These are phyloP conservation scores for Umbilicus rupestris DNA, from an alignment of 164 flowering plant genomes.

Conservation along the genomic window DNA sequence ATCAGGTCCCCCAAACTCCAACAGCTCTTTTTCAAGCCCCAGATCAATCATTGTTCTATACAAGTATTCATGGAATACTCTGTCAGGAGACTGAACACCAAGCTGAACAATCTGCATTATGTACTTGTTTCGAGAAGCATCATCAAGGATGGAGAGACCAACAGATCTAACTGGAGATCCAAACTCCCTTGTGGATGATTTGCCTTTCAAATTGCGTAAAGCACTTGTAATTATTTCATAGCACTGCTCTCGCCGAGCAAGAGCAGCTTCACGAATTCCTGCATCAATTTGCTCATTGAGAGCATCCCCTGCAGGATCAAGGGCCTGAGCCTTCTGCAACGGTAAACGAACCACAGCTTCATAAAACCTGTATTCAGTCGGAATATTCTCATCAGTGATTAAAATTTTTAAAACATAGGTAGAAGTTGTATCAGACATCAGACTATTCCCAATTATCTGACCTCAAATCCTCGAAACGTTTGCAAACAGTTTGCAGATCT, in stretches of 20 bases:
- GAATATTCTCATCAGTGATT: background rate
- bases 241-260: conserved; percentile 70
- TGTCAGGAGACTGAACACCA: conserved; percentile 86
- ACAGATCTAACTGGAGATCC: conserved; percentile 51
- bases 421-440: background rate
- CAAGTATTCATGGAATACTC: conserved; percentile 73
- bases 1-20: conserved; percentile 96
- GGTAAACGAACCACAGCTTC: conserved; percentile 95
- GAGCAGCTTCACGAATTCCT: conserved; percentile 51
- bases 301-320: conserved; percentile 92
- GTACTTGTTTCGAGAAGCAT: conserved; percentile 50
- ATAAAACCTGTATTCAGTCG: conserved; percentile 55
- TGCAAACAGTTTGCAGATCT: conserved; percentile 81
- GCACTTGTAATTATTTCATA: conserved; percentile 78
- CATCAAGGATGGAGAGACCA: conserved; percentile 44
- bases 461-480: conserved; percentile 94
- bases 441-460: conserved; percentile 14
- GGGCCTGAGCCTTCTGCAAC: conserved; percentile 86
- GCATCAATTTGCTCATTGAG: conserved; percentile 82
- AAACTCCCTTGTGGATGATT: conserved; percentile 38
- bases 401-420: background rate
- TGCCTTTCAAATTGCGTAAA: conserved; percentile 70
- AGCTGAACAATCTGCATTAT: conserved; percentile 89
- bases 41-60: conserved; percentile 77
- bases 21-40: conserved; percentile 80